Base-by-base conservation (phyloP, 164 flowering plant species). In the Protea cynaroides region DNA sequence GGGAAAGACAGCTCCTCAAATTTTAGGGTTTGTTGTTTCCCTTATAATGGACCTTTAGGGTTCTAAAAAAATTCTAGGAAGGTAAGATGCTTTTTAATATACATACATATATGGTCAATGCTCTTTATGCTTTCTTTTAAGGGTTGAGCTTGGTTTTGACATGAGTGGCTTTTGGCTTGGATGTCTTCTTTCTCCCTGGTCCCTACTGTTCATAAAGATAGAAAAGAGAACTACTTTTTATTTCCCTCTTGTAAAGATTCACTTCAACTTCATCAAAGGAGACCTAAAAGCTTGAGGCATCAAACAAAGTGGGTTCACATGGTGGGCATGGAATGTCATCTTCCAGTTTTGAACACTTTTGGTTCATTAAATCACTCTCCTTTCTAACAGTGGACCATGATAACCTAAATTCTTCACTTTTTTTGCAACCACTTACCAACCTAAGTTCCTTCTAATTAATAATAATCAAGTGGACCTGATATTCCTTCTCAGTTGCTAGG, bases 241-340 rank as follows among this genome's bases (percentile, higher is more conserved):
- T 49, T 49, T 49, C 52, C 71, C 59, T 57, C 59, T n/a, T 37
- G 65, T 64, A 54, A 65, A 56, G 60, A 52, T 56, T 67, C 71
- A 69, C 50, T 61, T 58, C 69, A 68, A 72, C 62, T 70, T 68
- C 61, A 58, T 71, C 44, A 61, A 72, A 68, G 71, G 56, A 70
- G 71, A 72, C 76, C 71, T 69, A 59, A 29, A 61, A 38, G 65
- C 65, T 71, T 59, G 75, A 80, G 76, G 73, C 78, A 80, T 63
- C 78, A 58, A 58, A 56, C 40, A 66, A 67, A 69, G 64, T 29
- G 70, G 40, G 50, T 71, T 77, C 81, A 77, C 81, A 74, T 77
- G 78, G 76, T 73, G 74, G 60, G 74, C 24, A 49, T 23, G 29
- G 49, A 60, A 21, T 63, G 63, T 63, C 64, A 67, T 67, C 18